These are phyloP conservation scores for Adansonia rubrostipa DNA, from an alignment of 441 rosid species.

Conservation along the genomic window DNA sequence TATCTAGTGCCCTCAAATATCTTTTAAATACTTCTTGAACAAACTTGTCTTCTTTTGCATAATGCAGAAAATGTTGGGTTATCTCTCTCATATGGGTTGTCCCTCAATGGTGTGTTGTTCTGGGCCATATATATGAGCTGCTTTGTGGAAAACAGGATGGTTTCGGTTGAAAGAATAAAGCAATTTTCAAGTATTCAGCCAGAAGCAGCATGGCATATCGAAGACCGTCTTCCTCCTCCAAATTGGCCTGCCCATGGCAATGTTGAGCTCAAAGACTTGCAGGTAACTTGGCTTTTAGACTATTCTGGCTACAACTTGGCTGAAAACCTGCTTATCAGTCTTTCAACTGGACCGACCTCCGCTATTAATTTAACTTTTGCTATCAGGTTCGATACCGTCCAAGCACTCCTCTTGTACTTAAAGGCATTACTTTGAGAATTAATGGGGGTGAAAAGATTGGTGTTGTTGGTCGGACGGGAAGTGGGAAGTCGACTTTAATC, in stretches of 20 bases:
- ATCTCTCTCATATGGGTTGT: slow-evolving; percentile 87
- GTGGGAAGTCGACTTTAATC: slow-evolving; percentile 93
- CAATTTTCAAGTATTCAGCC: slow-evolving; percentile 79
- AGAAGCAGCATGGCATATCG: slow-evolving; percentile 82
- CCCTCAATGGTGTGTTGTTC: slow-evolving; percentile 78
- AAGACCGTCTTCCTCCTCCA: slow-evolving; percentile 67
- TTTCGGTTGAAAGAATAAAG: slow-evolving; percentile 87
- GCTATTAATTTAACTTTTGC: slow-evolving; percentile 14
- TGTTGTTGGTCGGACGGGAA: slow-evolving; percentile 91
- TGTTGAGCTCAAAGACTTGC: slow-evolving; percentile 70
- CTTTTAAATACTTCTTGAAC: background rate
- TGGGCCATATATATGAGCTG: slow-evolving; percentile 82
- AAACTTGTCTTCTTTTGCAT: slow-evolving; percentile 21
- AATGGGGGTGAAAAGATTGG: slow-evolving; percentile 88
- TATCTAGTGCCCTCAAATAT: background rate
- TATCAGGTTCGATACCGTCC: slow-evolving; percentile 82
- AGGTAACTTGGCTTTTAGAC: slow-evolving; percentile 43
- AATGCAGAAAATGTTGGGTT: slow-evolving; percentile 81
- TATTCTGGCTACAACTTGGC: background rate
- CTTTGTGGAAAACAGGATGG: slow-evolving; percentile 90
- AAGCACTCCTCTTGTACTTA: slow-evolving; percentile 83
- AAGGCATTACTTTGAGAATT: slow-evolving; percentile 79
- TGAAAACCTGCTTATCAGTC: background rate
- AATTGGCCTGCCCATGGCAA: slow-evolving; percentile 80
- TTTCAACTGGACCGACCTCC: background rate